A percentile compares a stretch with the other conserved stretches of the same genome.
phyloP scores from a whole-genome alignment of 2,329 filamentous ascomycete species.

The Gliomastix tumulicola region DNA sequence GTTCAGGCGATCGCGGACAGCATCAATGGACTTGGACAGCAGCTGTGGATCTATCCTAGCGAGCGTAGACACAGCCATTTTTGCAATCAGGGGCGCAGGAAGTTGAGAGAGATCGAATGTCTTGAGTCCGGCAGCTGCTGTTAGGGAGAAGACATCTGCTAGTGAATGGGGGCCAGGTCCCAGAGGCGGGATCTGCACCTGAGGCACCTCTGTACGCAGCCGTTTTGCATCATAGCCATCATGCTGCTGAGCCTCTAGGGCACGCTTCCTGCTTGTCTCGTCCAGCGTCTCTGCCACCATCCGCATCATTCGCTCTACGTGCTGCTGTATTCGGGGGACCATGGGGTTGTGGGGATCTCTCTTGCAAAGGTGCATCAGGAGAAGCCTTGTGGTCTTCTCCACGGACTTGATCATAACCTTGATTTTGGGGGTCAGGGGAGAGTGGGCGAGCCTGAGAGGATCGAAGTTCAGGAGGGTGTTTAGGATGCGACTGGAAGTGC shows the following conservation, averaged over 20 bases:
- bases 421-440: conserved; percentile 68
- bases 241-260: conserved; percentile 60
- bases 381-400: conserved; percentile 82
- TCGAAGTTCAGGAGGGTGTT: conserved; percentile 86
- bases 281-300: conserved; percentile 74
- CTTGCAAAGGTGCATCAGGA: conserved; percentile 78
- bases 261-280: conserved; percentile 71
- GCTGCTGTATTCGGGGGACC: conserved; percentile 73
- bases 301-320: conserved; percentile 76
- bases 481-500: conserved; percentile 78
- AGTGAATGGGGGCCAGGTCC: conserved; percentile 70
- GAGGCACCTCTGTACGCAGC: conserved; percentile 51
- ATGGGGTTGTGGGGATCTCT: conserved; percentile 78
- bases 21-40: conserved; percentile 66
- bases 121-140: conserved; percentile 62
- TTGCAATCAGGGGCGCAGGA: conserved; percentile 66
- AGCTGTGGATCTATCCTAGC: conserved; percentile 61
- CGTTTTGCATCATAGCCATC: conserved; percentile 78
- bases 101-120: conserved; percentile 79
- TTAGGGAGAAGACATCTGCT: conserved; percentile 82
- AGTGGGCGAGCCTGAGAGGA: conserved; percentile 72
- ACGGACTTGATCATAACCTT: conserved; percentile 87
- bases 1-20: conserved; percentile 43
- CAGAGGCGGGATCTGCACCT: conserved; percentile 59
- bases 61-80: conserved; percentile 75